Conservation (phyloP, 192 early-diverging fungal genomes). For the Entophlyctis luteolus region DNA sequence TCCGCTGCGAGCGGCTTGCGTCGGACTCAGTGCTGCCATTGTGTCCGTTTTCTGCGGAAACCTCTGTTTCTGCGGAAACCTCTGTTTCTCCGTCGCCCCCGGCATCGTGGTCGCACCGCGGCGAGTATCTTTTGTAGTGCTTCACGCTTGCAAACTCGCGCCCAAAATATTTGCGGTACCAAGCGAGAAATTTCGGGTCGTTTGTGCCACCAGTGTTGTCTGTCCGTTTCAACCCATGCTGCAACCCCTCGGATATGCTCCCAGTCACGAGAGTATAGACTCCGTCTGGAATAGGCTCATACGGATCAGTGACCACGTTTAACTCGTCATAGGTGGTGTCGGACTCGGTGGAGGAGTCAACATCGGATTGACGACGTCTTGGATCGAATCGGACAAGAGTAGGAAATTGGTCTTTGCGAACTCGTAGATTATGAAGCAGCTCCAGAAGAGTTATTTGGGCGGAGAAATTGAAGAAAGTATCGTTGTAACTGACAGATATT, state of each 20-base stretch:
- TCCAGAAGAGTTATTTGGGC: background rate
- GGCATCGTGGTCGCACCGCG: no score
- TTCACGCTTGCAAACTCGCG: background rate
- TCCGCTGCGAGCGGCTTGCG: no score
- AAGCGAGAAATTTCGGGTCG: background rate
- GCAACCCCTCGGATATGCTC: background rate
- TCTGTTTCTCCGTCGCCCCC: no score
- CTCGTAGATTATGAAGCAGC: background rate
- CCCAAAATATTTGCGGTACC: slow-evolving; percentile 1
- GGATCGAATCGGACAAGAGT: no score
- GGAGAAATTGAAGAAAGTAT: background rate
- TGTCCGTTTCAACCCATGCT: background rate
- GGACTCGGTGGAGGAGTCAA: no score
- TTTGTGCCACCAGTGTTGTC: background rate
- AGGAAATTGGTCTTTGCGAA: slow-evolving; percentile 3
- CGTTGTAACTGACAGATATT: background rate
- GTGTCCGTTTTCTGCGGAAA: no score
- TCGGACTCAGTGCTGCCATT: no score
- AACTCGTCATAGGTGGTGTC: background rate
- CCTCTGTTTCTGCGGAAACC: no score
- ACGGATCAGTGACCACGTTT: background rate
- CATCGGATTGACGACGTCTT: no score
- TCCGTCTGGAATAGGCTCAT: slow-evolving; percentile 2
- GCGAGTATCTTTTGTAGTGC: no score
- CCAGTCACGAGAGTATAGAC: slow-evolving; percentile 2